Percentiles rank a stretch among this genome's conserved stretches.
Evolutionary conservation across 768 basidiomycete genomes (phyloP).

Genomic region (Mycena rebaudengoi): DNA sequence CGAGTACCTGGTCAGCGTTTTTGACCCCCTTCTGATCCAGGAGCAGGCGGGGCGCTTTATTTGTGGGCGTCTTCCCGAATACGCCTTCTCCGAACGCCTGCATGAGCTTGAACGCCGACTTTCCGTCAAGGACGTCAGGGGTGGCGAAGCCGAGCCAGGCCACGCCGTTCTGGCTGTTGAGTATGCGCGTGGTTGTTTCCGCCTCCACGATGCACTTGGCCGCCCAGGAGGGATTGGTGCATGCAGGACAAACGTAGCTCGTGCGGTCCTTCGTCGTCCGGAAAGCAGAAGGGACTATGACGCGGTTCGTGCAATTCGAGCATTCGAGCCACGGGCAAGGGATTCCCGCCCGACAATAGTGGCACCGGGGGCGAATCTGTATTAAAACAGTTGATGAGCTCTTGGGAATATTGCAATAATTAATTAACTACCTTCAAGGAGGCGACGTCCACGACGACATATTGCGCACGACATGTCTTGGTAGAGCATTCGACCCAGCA

Average conservation of each 20-base stretch:
- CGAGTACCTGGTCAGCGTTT: background rate
- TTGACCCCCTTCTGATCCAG: constrained; percentile 7
- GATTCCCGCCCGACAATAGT: constrained; percentile 33
- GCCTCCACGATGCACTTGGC: constrained; percentile 9
- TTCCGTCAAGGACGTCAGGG: constrained; percentile 22
- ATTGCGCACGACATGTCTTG: constrained; percentile 33
- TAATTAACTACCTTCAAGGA: constrained; percentile 13
- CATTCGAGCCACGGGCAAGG: constrained; percentile 35
- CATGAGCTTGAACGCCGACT: constrained; percentile 39
- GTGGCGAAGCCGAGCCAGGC: constrained; percentile 33
- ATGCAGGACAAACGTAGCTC: constrained; percentile 30
- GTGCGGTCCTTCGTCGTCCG: constrained; percentile 7
- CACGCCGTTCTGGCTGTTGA: constrained; percentile 31
- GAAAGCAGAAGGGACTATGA: constrained; percentile 30
- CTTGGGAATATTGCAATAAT: background rate
- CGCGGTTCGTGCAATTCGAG: constrained; percentile 31
- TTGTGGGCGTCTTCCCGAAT: constrained; percentile 17
- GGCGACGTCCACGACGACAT: constrained; percentile 28
- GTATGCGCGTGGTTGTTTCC: constrained; percentile 24
- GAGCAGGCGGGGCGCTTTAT: background rate
- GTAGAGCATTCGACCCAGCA: constrained; percentile 38
- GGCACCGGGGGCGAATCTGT: constrained; percentile 35
- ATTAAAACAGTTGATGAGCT: background rate
- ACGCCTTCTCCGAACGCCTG: constrained; percentile 27
- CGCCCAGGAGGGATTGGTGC: constrained; percentile 18